Evolutionary conservation across 192 early-diverging fungal species (phyloP).

Genomic region (Linnemannia zychae): DNA sequence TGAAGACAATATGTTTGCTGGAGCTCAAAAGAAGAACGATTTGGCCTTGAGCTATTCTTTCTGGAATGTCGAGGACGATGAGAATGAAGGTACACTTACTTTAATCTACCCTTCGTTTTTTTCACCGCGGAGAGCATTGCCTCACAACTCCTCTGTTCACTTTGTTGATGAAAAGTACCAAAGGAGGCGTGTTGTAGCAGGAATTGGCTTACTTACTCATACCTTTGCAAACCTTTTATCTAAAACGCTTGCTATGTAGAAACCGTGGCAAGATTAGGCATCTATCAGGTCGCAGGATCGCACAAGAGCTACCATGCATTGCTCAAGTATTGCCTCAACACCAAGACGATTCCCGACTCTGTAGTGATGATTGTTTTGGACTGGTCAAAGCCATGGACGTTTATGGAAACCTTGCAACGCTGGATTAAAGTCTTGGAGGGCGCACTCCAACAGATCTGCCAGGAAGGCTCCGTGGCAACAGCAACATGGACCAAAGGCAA

Average conservation of each 20-base stretch:
- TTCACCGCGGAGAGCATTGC: slow-evolving; percentile 16
- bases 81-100: slow-evolving; percentile 74
- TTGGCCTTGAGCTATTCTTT: slow-evolving; percentile 88
- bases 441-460: slow-evolving; percentile 67
- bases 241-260: slow-evolving; percentile 47
- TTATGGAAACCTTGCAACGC: slow-evolving; percentile 81
- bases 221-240: neutral
- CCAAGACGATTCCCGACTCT: slow-evolving; percentile 71
- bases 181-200: slow-evolving; percentile 8
- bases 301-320: slow-evolving; percentile 76
- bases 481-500: slow-evolving; percentile 74
- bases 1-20: slow-evolving; percentile 46
- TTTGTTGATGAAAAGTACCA: neutral
- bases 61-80: slow-evolving; percentile 90
- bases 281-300: slow-evolving; percentile 85
- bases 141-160: neutral
- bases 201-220: neutral
- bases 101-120: neutral
- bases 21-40: slow-evolving; percentile 71
- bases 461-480: slow-evolving; percentile 61
- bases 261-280: slow-evolving; percentile 77
- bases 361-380: slow-evolving; percentile 87
- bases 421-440: slow-evolving; percentile 82
- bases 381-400: slow-evolving; percentile 92
- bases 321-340: slow-evolving; percentile 79